Base-by-base conservation (phyloP, 495 filamentous ascomycete genomes). In the Penicillium soppii region DNA sequence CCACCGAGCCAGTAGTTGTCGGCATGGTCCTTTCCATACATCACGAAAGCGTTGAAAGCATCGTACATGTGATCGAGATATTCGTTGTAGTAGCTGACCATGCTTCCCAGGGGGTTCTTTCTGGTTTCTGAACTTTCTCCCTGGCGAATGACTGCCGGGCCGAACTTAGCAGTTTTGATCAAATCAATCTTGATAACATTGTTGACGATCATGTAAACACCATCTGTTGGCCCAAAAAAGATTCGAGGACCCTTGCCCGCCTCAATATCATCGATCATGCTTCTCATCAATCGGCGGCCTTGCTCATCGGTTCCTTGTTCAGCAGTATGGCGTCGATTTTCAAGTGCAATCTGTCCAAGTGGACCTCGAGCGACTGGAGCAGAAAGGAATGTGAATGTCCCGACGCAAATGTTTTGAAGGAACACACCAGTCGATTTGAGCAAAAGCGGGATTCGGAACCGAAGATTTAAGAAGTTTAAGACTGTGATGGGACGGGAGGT, bases 1-100 rank as follows among this genome's bases (percentile, higher is more conserved):
- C 47, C 58, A 51, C 54, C 45, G 6, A 57, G 17, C 54, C 58
- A 61, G 16, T 54, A 57, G 27, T 57, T 57, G 2, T 46, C 58
- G 1, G 21, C 30, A 19, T 54, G 30, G 22, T 61, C 54, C 35
- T 54, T 53, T 2, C 58, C 58, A 5, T 52, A 47, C 39, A 61
- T 54, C 27, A 47, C 35, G 10, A 57, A 57, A 13, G 54, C 38
- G 36, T 61, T 50, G n/a, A 49, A 32, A 10, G 29, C 43, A 13
- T 44, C 42, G 20, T 39, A 60, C 1, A 37, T 38, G 9, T 36
- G 21, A 10, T 47, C 54, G 16, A 61, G 44, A 17, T 23, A 26
- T 30, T 57, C 50, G 27, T 57, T 61, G 17, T 51, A 57, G 33
- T 61, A 57, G 2, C 23, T 49, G 4, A 54, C 37, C 58, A 61